phyloP scores from a whole-genome alignment of 306 rosid genomes.

The Vicia sativa region DNA sequence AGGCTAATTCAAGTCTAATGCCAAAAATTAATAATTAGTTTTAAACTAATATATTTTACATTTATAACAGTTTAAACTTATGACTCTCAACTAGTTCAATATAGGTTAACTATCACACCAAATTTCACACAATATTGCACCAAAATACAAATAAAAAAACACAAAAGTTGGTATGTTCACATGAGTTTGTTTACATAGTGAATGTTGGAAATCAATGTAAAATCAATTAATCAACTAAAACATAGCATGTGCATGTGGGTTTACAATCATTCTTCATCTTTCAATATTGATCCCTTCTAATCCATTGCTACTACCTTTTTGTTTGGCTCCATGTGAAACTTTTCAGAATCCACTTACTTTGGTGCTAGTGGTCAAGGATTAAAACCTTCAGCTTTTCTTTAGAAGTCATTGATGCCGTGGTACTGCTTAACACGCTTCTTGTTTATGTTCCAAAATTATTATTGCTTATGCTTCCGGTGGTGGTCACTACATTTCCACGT shows the following conservation, averaged over 20 bases:
- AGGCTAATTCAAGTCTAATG: too few relatives aligned
- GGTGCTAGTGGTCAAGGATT: constrained; percentile 26
- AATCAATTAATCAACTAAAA: constrained; percentile 30
- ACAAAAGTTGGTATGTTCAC: too few relatives aligned
- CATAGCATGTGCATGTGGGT: constrained; percentile 53
- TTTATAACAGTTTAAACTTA: too few relatives aligned
- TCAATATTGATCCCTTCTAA: background rate
- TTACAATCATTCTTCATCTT: constrained; percentile 8
- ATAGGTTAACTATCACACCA: too few relatives aligned
- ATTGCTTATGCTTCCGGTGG: constrained; percentile 30
- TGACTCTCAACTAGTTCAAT: too few relatives aligned
- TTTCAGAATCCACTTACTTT: constrained; percentile 70
- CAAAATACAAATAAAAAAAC: too few relatives aligned
- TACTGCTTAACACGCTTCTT: constrained; percentile 33
- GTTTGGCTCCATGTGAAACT: constrained; percentile 60
- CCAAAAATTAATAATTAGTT: too few relatives aligned
- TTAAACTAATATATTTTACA: too few relatives aligned
- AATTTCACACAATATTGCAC: too few relatives aligned
- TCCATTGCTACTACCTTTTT: constrained; percentile 36
- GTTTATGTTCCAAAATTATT: constrained; percentile 35
- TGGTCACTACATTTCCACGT: constrained; percentile 27
- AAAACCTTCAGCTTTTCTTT: constrained; percentile 32
- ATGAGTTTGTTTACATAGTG: too few relatives aligned
- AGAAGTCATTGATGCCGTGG: constrained; percentile 34
- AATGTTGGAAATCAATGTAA: background rate